These are phyloP conservation scores for Choiromyces venosus DNA, from an alignment of 495 filamentous ascomycete species.

Conservation along the genomic window DNA sequence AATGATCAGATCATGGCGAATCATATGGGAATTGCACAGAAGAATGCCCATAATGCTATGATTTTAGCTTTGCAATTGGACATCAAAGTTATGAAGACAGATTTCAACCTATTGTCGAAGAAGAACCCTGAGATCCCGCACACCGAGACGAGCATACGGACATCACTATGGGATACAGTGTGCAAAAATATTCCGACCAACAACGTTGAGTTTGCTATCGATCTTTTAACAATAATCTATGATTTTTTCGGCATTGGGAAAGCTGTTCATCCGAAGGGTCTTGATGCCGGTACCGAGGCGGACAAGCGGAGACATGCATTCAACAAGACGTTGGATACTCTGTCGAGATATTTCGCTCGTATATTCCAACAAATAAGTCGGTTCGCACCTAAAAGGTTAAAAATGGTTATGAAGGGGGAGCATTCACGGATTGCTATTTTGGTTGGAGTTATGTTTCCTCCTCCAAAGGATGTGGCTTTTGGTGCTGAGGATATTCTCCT, in stretches of 20 bases:
- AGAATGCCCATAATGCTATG: slow-evolving; percentile 25
- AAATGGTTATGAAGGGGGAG: slow-evolving; percentile 24
- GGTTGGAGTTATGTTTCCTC: slow-evolving; percentile 32
- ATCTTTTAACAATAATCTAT: slow-evolving; percentile 28
- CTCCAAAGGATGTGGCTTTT: slow-evolving; percentile 33
- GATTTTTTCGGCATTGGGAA: slow-evolving; percentile 34
- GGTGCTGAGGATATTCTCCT: slow-evolving; percentile 37
- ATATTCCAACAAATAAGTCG: slow-evolving; percentile 34
- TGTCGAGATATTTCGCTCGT: slow-evolving; percentile 24
- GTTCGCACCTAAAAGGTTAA: slow-evolving; percentile 24
- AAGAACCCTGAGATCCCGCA: slow-evolving; percentile 31
- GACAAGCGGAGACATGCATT: slow-evolving; percentile 30
- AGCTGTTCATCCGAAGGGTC: neutral
- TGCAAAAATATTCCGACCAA: slow-evolving; percentile 28
- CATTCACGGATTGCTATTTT: slow-evolving; percentile 29
- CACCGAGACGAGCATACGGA: slow-evolving; percentile 26
- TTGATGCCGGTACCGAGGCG: slow-evolving; percentile 9
- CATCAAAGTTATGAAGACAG: slow-evolving; percentile 34
- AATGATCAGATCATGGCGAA: slow-evolving; percentile 35
- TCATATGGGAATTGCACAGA: slow-evolving; percentile 33
- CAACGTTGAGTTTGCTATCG: slow-evolving; percentile 24
- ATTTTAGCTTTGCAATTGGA: slow-evolving; percentile 35
- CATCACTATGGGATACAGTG: slow-evolving; percentile 32
- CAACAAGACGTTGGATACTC: slow-evolving; percentile 23
- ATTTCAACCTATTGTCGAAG: slow-evolving; percentile 32